Conservation (phyloP, 2,329 filamentous ascomycete genomes). For the Aspergillus spinulosporus region DNA sequence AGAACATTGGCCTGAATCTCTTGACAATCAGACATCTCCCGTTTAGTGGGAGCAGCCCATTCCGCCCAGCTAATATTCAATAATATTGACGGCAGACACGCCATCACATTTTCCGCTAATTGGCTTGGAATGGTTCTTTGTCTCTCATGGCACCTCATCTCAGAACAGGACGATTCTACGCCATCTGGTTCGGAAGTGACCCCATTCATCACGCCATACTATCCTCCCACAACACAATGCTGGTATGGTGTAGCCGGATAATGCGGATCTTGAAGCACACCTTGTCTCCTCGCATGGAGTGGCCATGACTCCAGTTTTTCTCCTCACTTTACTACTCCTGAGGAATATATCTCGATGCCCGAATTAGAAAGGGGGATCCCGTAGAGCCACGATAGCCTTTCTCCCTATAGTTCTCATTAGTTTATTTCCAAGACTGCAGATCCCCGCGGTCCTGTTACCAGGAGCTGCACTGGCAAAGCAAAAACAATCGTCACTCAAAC, state of each 20-base stretch:
- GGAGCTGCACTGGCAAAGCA: slow-evolving; percentile 3
- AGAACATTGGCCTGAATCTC: neutral
- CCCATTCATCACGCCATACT: slow-evolving; percentile 10
- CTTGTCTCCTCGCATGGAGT: neutral
- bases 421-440: slow-evolving; percentile 9
- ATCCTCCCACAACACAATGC: neutral
- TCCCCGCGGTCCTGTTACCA: neutral
- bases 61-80: neutral
- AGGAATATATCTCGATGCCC: neutral
- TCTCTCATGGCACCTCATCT: neutral
- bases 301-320: neutral
- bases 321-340: neutral
- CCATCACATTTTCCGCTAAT: slow-evolving; percentile 2
- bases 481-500: neutral
- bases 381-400: neutral
- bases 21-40: neutral
- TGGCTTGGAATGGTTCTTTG: neutral
- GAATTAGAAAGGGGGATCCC: neutral
- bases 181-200: slow-evolving; percentile 6
- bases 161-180: neutral
- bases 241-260: neutral
- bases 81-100: neutral
- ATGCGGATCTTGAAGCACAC: neutral
- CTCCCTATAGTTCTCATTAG: slow-evolving; percentile 3
- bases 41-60: neutral